Conservation (phyloP, 78 protist genomes). For the Dictyostelium firmibasis region DNA sequence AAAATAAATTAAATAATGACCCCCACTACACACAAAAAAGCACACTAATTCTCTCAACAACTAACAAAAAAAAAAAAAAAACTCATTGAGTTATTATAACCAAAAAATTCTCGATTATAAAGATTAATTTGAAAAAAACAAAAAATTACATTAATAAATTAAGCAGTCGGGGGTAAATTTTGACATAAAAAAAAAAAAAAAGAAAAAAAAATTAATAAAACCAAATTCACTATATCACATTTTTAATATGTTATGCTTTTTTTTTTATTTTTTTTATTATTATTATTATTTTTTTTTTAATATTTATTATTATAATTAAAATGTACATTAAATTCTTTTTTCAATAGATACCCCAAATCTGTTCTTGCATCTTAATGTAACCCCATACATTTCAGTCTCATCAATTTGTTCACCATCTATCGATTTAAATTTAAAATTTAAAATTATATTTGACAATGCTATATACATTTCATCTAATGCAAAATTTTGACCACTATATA, state of each 20-base stretch:
- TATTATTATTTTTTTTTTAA: neutral
- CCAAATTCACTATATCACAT: neutral
- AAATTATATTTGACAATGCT: neutral
- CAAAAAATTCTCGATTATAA: neutral
- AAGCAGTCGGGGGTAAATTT: neutral
- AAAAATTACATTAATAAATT: neutral
- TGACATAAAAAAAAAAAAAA: neutral
- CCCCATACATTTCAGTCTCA: constrained; percentile 10
- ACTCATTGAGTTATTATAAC: neutral
- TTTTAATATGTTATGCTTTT: neutral
- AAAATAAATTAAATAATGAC: neutral
- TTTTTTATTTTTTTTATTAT: neutral
- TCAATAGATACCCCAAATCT: neutral
- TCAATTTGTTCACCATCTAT: neutral
- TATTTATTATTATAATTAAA: neutral
- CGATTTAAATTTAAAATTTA: neutral
- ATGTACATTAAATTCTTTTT: neutral
- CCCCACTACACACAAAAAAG: neutral
- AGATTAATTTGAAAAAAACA: neutral
- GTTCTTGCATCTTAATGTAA: constrained; percentile 19
- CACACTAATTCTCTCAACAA: too few species aligned
- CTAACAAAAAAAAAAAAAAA: too few species aligned
- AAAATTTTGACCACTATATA: neutral
- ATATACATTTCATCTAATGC: constrained; percentile 19
- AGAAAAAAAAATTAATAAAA: neutral